Evolutionary conservation across 352 stramenopile genomes (phyloP).

Genomic region (Globisporangium solare): DNA sequence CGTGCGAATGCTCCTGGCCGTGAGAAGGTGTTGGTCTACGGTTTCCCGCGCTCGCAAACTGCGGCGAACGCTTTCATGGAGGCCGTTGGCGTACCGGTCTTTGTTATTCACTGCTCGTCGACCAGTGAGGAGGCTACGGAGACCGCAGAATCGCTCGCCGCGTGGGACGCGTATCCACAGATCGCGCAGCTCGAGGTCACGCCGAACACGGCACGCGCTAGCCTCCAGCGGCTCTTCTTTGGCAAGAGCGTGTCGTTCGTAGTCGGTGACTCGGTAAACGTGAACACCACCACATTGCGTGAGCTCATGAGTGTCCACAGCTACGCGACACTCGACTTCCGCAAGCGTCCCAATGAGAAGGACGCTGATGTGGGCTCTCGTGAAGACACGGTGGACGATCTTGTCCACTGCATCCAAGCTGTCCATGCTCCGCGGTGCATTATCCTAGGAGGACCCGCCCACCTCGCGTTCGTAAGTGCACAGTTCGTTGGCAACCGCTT

Average conservation of each 20-base stretch:
- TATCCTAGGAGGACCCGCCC: constrained; percentile 22
- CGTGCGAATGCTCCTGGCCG: constrained; percentile 11
- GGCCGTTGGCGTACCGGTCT: constrained; percentile 14
- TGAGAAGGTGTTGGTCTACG: constrained; percentile 27
- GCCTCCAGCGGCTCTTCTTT: constrained; percentile 24
- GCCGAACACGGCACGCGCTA: constrained; percentile 5
- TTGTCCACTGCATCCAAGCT: constrained; percentile 17
- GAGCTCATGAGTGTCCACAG: constrained; percentile 14
- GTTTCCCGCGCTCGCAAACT: constrained; percentile 22
- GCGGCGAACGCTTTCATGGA: constrained; percentile 17
- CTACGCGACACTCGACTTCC: constrained; percentile 24
- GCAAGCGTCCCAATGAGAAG: not conserved
- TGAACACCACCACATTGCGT: constrained; percentile 19
- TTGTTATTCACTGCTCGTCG: constrained; percentile 19
- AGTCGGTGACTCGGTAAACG: constrained; percentile 18
- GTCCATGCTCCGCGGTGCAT: constrained; percentile 26
- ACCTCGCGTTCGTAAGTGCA: constrained; percentile 24
- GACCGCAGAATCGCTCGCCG: constrained; percentile 12
- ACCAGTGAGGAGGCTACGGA: constrained; percentile 2
- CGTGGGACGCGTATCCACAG: constrained; percentile 19
- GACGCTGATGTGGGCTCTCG: not conserved
- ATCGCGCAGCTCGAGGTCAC: constrained; percentile 30
- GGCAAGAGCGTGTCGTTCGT: constrained; percentile 27
- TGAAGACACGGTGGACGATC: no score
- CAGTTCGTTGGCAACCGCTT: not conserved